Percentiles rank a stretch among this genome's conserved stretches.
phyloP scores from a whole-genome alignment of 2,329 filamentous ascomycete species.

The Trichocomaceae sp. region DNA sequence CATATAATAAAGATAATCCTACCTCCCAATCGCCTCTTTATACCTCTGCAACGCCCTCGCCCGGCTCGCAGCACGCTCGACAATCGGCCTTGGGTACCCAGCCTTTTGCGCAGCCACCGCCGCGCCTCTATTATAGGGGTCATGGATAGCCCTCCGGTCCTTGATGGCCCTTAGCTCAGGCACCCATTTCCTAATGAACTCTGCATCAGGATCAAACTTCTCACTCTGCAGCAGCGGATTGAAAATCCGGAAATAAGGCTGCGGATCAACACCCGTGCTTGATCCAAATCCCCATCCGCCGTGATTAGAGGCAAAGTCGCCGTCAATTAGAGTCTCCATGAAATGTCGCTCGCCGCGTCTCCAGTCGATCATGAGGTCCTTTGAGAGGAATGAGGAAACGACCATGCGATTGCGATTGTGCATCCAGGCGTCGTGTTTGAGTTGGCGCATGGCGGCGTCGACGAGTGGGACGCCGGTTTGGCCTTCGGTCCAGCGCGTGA shows the following conservation, averaged over 20 bases:
- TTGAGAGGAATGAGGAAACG: conserved; percentile 70
- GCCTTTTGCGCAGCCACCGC: conserved; percentile 53
- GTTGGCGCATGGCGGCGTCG: conserved; percentile 78
- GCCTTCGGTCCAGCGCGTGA: conserved; percentile 67
- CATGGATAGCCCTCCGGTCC: conserved; percentile 64
- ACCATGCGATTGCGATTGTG: conserved; percentile 84
- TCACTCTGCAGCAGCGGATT: conserved; percentile 79
- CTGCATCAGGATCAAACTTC: conserved; percentile 72
- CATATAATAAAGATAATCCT: neutral
- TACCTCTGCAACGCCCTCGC: conserved; percentile 63
- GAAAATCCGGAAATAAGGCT: conserved; percentile 88
- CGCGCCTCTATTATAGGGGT: conserved; percentile 65
- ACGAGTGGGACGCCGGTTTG: conserved; percentile 75
- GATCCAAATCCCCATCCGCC: conserved; percentile 62
- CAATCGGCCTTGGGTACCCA: conserved; percentile 68
- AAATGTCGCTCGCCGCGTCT: conserved; percentile 74
- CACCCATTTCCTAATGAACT: conserved; percentile 78
- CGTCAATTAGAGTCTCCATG: conserved; percentile 73
- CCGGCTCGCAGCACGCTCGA: conserved; percentile 64
- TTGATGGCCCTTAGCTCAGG: conserved; percentile 61
- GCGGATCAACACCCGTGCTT: conserved; percentile 69
- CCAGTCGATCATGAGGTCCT: conserved; percentile 78
- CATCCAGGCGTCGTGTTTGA: conserved; percentile 65
- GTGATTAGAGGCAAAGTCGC: conserved; percentile 74
- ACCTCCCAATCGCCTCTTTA: conserved; percentile 39